phyloP scores from a whole-genome alignment of 2,329 filamentous ascomycete species.

The Sarocladiaceae sp. region DNA sequence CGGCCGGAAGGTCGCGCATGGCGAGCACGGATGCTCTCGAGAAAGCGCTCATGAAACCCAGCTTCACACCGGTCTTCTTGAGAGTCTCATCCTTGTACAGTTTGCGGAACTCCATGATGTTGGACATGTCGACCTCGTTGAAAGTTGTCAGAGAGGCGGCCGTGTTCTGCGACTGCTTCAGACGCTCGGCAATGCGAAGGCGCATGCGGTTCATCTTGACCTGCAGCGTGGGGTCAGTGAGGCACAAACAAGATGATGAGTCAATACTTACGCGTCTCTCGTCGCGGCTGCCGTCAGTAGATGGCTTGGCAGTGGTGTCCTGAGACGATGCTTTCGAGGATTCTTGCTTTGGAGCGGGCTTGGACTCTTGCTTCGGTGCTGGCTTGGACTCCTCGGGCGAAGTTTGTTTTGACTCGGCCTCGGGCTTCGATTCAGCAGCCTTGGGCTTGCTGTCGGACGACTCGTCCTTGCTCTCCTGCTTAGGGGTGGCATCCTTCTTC shows the following conservation, averaged over 20 bases:
- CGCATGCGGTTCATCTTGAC: constrained; percentile 99
- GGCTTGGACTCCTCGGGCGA: constrained; percentile 28
- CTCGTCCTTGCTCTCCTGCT: constrained; percentile 22
- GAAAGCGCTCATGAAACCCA: constrained; percentile 99
- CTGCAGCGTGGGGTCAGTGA: too few relatives aligned
- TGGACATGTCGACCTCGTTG: constrained; percentile 99
- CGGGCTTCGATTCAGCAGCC: constrained; percentile 28
- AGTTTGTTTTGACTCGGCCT: constrained; percentile 24
- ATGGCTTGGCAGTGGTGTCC: constrained; percentile 15
- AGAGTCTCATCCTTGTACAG: constrained; percentile 94
- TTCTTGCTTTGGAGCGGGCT: constrained; percentile 24
- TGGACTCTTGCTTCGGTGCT: constrained; percentile 28
- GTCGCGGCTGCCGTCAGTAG: constrained; percentile 66
- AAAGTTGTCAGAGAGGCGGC: constrained; percentile 96
- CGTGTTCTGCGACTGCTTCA: constrained; percentile 99
- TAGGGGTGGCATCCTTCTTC: constrained; percentile 26
- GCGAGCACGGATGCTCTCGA: constrained; percentile 84
- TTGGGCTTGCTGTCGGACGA: constrained; percentile 12
- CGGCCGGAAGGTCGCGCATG: constrained; percentile 89
- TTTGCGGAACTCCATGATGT: constrained; percentile 94
- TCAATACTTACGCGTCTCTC: constrained; percentile 82
- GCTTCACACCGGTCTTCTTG: constrained; percentile 94
- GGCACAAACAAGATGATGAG: too few relatives aligned
- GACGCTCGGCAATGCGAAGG: constrained; percentile 89
- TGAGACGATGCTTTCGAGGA: constrained; percentile 14